phyloP scores from a whole-genome alignment of 148 eudicot genomes.

The Nepenthes gracilis region DNA sequence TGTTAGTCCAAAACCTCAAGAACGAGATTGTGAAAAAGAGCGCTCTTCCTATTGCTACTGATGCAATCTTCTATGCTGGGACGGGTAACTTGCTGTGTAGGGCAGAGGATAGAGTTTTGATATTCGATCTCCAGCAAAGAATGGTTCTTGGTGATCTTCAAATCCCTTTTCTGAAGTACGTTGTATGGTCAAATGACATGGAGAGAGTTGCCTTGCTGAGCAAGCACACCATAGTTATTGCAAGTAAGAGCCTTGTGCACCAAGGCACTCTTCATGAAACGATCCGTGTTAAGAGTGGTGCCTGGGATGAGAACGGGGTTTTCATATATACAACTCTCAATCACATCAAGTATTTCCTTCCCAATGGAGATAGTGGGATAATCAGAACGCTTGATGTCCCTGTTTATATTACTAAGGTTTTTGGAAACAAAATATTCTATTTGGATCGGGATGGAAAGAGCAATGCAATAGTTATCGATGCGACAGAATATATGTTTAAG shows the following conservation, averaged over 20 bases:
- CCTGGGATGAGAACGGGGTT: constrained; percentile 85
- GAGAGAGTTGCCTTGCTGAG: constrained; percentile 74
- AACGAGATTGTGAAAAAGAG: constrained; percentile 65
- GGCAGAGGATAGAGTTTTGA: constrained; percentile 61
- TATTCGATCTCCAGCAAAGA: constrained; percentile 74
- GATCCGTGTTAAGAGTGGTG: constrained; percentile 69
- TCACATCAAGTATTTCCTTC: constrained; percentile 79
- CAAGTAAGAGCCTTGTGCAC: constrained; percentile 56
- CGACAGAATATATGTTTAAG: constrained; percentile 68
- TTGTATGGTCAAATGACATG: constrained; percentile 81
- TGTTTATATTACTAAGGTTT: constrained; percentile 55
- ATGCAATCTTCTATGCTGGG: constrained; percentile 78
- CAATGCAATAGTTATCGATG: constrained; percentile 48
- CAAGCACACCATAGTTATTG: constrained; percentile 65
- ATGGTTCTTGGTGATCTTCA: constrained; percentile 60
- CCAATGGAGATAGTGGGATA: constrained; percentile 81
- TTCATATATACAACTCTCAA: constrained; percentile 62
- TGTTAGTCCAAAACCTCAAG: constrained; percentile 25
- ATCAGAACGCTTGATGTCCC: constrained; percentile 66
- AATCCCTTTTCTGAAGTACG: constrained; percentile 63
- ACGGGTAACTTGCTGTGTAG: constrained; percentile 69
- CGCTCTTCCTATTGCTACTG: constrained; percentile 49
- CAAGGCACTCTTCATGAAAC: constrained; percentile 76
- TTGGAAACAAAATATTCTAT: constrained; percentile 52
- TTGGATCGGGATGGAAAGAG: constrained; percentile 73